Evolutionary conservation across 768 basidiomycete species (phyloP).

Genomic region (Pleurotus salmoneostramineus): DNA sequence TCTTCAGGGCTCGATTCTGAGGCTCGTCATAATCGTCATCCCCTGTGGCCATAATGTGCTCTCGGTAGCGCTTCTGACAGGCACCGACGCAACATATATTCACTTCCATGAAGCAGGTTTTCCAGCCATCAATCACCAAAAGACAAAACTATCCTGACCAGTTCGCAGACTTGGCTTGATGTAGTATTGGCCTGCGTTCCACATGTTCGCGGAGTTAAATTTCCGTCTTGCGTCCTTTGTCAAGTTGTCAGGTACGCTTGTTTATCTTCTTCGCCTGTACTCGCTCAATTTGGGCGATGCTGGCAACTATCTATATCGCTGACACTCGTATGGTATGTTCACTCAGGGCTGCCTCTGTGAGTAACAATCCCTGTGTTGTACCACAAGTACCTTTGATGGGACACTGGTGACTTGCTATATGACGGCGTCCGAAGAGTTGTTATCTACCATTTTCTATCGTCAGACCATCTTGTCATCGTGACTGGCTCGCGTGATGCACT

Average conservation of each 20-base stretch:
- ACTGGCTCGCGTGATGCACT: background rate
- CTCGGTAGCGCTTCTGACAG: too few relatives aligned
- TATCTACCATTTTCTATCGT: background rate
- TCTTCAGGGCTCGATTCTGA: background rate
- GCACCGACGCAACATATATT: too few relatives aligned
- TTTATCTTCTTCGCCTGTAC: background rate
- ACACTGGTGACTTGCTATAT: background rate
- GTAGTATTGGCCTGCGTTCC: background rate
- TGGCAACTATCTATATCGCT: background rate
- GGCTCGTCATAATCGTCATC: background rate
- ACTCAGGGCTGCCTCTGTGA: background rate
- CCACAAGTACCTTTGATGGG: background rate
- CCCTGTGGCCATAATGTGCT: background rate
- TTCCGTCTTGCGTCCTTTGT: background rate
- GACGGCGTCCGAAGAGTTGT: background rate
- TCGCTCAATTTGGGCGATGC: background rate
- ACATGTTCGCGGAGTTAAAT: constrained; percentile 1
- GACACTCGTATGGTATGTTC: background rate
- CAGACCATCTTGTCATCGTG: background rate
- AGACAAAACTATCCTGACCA: too few relatives aligned
- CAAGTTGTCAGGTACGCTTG: background rate
- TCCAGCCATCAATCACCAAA: too few relatives aligned
- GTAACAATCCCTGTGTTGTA: background rate
- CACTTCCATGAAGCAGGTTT: too few relatives aligned
- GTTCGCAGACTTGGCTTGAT: background rate